Conservation (phyloP, 306 rosid genomes). For the apple (Malus domestica) region DNA sequence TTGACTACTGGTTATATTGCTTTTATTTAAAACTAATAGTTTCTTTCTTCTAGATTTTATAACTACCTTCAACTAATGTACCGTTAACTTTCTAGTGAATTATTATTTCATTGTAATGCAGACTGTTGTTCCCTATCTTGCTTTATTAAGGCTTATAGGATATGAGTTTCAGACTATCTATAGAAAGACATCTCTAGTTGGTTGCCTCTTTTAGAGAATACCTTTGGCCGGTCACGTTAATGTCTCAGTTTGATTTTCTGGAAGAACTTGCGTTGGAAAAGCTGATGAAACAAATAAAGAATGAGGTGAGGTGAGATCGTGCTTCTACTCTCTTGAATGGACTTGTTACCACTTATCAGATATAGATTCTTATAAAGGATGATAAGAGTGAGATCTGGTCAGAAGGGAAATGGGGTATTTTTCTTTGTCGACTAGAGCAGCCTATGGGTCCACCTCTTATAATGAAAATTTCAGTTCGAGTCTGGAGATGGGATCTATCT, state of each 20-base stretch:
- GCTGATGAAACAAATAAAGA: background rate
- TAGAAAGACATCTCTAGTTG: background rate
- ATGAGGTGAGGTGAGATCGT: background rate
- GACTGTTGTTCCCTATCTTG: background rate
- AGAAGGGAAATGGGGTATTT: background rate
- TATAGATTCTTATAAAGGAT: background rate
- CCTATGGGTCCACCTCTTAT: background rate
- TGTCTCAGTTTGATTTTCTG: background rate
- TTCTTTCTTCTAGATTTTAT: conserved; percentile 23
- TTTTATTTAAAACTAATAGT: conserved; percentile 20
- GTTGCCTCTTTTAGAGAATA: background rate
- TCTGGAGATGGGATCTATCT: background rate
- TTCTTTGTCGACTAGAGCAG: background rate
- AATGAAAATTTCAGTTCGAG: background rate
- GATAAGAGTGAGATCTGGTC: background rate
- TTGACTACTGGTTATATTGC: conserved; percentile 31
- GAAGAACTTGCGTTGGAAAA: background rate
- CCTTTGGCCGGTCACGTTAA: background rate
- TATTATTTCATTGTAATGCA: background rate
- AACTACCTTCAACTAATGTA: conserved; percentile 1
- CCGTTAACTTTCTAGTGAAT: background rate
- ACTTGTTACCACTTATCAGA: background rate
- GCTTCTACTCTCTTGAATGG: background rate
- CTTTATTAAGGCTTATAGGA: background rate
- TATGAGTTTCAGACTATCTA: background rate